Evolutionary conservation across 148 eudicot genomes (phyloP).

Genomic region (Camellia lanceoleosa): DNA sequence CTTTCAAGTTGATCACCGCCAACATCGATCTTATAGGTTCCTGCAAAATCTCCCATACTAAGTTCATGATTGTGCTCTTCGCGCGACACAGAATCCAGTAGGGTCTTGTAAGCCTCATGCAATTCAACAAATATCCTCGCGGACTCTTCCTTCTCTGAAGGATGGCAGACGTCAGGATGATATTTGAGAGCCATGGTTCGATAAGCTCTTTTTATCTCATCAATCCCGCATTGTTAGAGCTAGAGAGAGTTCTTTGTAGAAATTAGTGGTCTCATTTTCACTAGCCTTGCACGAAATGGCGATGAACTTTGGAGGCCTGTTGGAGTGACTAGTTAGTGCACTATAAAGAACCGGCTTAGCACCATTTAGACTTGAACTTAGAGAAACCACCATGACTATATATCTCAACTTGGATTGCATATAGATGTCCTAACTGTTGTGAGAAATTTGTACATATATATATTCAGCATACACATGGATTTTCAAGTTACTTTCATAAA

Average conservation of each 20-base stretch:
- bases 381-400: neutral
- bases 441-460: neutral
- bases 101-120: slow-evolving; percentile 22
- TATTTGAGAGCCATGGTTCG: slow-evolving; percentile 23
- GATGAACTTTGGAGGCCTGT: neutral
- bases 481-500: too few relatives aligned
- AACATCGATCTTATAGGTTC: neutral
- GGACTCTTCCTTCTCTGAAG: slow-evolving; percentile 16
- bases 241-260: slow-evolving; percentile 22
- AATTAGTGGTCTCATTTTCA: neutral
- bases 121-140: slow-evolving; percentile 13
- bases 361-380: neutral
- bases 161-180: slow-evolving; percentile 28
- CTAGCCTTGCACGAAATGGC: slow-evolving; percentile 8
- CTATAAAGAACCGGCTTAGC: neutral
- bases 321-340: neutral
- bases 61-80: slow-evolving; percentile 19
- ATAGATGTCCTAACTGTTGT: neutral
- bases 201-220: slow-evolving; percentile 29
- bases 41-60: neutral
- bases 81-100: slow-evolving; percentile 17
- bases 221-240: slow-evolving; percentile 12
- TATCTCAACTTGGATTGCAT: neutral
- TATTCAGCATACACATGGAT: too few relatives aligned
- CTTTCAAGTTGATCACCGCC: slow-evolving; percentile 3